phyloP scores from a whole-genome alignment of 2,329 filamentous ascomycete genomes.

The Xylaria arbuscula region DNA sequence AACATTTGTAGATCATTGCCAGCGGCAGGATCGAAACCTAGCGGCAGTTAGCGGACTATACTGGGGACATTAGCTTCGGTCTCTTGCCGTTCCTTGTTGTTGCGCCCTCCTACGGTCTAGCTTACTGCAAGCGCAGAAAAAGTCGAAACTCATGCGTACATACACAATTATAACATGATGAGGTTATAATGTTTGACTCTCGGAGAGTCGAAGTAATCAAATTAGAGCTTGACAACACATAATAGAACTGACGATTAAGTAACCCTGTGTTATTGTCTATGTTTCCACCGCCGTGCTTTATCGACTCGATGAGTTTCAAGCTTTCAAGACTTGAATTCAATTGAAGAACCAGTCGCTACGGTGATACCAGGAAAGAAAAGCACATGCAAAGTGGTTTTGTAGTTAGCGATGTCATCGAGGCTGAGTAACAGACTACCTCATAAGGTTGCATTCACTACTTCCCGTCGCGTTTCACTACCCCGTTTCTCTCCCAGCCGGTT shows the following conservation, averaged over 20 bases:
- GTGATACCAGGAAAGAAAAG: constrained; percentile 18
- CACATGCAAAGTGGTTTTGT: constrained; percentile 13
- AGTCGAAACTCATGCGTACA: background rate
- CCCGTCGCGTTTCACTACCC: constrained; percentile 30
- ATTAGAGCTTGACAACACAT: background rate
- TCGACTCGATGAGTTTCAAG: constrained; percentile 7
- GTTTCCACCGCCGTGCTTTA: background rate
- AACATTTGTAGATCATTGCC: background rate
- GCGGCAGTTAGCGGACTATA: constrained; percentile 2
- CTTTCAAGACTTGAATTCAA: background rate
- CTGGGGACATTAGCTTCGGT: background rate
- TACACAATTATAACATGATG: background rate
- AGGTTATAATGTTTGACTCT: background rate
- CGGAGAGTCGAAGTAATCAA: background rate
- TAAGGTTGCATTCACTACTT: constrained; percentile 17
- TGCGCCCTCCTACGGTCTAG: background rate
- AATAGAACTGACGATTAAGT: background rate
- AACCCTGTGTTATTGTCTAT: background rate
- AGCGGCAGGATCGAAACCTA: background rate
- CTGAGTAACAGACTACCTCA: constrained; percentile 14
- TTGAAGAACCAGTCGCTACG: background rate
- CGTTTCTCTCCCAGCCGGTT: background rate
- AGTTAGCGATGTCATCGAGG: background rate
- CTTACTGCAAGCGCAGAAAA: background rate
- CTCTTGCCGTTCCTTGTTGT: background rate